phyloP scores from a whole-genome alignment of 768 basidiomycete species.

The Mycena rosella region DNA sequence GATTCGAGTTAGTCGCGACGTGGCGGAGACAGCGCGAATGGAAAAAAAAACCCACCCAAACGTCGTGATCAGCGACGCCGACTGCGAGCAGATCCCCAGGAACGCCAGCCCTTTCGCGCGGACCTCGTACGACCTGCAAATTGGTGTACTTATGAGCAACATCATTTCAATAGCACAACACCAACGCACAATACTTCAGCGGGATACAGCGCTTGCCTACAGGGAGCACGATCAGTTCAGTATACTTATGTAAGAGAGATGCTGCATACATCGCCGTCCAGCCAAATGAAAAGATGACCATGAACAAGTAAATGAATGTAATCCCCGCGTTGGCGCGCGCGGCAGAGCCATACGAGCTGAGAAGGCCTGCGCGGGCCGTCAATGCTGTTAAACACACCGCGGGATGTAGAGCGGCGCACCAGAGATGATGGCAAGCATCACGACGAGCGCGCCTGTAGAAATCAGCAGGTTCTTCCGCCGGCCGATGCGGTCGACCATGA shows the following conservation, averaged over 20 bases:
- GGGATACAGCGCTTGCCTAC: constrained; percentile 64
- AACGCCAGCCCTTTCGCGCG: constrained; percentile 67
- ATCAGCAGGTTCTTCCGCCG: constrained; percentile 59
- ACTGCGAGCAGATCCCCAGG: constrained; percentile 58
- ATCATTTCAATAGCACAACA: not conserved
- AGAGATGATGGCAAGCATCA: constrained; percentile 60
- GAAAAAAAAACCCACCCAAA: constrained; percentile 53
- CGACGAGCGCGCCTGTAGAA: constrained; percentile 51
- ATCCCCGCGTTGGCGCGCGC: constrained; percentile 64
- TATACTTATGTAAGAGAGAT: not conserved
- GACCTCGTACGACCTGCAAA: constrained; percentile 51
- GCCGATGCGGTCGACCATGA: constrained; percentile 62
- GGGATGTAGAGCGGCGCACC: constrained; percentile 36
- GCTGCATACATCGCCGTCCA: constrained; percentile 62
- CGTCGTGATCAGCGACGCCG: constrained; percentile 61
- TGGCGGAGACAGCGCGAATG: not conserved
- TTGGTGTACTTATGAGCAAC: not conserved
- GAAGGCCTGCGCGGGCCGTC: constrained; percentile 40
- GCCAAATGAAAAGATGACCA: constrained; percentile 67
- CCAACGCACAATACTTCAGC: constrained; percentile 57
- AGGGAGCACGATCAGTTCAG: constrained; percentile 37
- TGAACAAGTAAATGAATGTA: constrained; percentile 63
- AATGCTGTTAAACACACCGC: not conserved
- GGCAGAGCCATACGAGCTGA: constrained; percentile 51
- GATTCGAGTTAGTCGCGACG: constrained; percentile 4